phyloP scores from a whole-genome alignment of 1,284 basidiomycete genomes.

The Rhodotorula sp. region DNA sequence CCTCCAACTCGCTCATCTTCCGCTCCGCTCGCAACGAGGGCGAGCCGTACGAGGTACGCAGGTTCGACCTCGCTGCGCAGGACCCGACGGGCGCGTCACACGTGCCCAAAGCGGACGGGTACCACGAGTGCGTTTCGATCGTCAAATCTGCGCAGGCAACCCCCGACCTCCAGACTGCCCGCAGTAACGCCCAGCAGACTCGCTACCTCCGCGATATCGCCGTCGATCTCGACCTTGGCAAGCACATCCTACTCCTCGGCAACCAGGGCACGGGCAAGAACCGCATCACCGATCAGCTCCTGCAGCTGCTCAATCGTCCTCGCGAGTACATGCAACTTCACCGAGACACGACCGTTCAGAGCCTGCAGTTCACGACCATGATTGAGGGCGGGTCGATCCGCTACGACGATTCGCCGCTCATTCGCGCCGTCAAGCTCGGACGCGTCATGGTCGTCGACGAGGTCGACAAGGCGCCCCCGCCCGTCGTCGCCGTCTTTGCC shows the following conservation, averaged over 20 bases:
- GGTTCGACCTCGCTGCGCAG: slow-evolving; percentile 44
- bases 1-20: slow-evolving; percentile 27
- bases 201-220: slow-evolving; percentile 49
- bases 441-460: slow-evolving; percentile 53
- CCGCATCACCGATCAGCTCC: slow-evolving; percentile 51
- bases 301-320: slow-evolving; percentile 50
- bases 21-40: slow-evolving; percentile 26
- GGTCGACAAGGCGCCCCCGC: slow-evolving; percentile 52
- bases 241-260: slow-evolving; percentile 52
- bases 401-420: slow-evolving; percentile 50
- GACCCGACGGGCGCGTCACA: slow-evolving; percentile 49
- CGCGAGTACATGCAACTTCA: slow-evolving; percentile 53
- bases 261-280: slow-evolving; percentile 54
- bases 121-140: slow-evolving; percentile 17
- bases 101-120: slow-evolving; percentile 48
- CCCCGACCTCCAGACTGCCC: too few species aligned
- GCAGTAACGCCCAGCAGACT: slow-evolving; percentile 49
- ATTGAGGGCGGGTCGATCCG: slow-evolving; percentile 49
- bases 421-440: slow-evolving; percentile 50
- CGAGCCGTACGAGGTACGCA: slow-evolving; percentile 38
- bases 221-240: slow-evolving; percentile 49
- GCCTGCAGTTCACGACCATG: slow-evolving; percentile 27
- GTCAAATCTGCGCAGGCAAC: too few species aligned
- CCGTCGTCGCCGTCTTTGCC: slow-evolving; percentile 51
- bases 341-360: slow-evolving; percentile 34